Conservation (phyloP, 352 stramenopile genomes). For the Phytophthora kernoviae region DNA sequence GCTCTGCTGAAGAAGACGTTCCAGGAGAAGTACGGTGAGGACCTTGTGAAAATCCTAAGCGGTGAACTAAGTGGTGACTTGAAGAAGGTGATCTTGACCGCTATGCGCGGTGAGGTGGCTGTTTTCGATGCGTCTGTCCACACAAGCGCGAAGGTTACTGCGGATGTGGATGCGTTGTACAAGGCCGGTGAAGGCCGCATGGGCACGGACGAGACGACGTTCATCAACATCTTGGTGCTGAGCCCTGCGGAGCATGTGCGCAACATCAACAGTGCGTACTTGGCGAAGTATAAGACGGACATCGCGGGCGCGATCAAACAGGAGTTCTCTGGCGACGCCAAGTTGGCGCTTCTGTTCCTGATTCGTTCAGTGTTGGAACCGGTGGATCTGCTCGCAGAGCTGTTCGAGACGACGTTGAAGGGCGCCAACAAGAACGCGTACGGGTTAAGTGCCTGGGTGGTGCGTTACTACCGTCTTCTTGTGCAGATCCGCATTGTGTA, state of each 20-base stretch:
- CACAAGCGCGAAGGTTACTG: conserved; percentile 50
- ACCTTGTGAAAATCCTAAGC: conserved; percentile 48
- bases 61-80: conserved; percentile 57
- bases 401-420: conserved; percentile 50
- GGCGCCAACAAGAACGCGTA: conserved; percentile 30
- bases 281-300: conserved; percentile 56
- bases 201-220: conserved; percentile 60
- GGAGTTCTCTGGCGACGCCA: conserved; percentile 51
- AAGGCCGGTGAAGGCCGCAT: conserved; percentile 66
- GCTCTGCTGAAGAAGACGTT: conserved; percentile 73
- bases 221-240: conserved; percentile 52
- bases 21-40: conserved; percentile 49
- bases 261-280: conserved; percentile 56
- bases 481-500: conserved; percentile 43
- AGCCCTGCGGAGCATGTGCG: conserved; percentile 49
- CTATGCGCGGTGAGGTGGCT: conserved; percentile 43
- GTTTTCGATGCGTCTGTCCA: conserved; percentile 53
- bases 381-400: conserved; percentile 36
- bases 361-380: conserved; percentile 38
- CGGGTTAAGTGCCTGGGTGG: conserved; percentile 26
- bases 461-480: conserved; percentile 45
- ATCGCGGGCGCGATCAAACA: conserved; percentile 52
- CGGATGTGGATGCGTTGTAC: conserved; percentile 55
- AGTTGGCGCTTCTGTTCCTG: conserved; percentile 43
- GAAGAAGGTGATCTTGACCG: conserved; percentile 55